Conservation (phyloP, 352 stramenopile genomes). For the Phytophthora fragariae region DNA sequence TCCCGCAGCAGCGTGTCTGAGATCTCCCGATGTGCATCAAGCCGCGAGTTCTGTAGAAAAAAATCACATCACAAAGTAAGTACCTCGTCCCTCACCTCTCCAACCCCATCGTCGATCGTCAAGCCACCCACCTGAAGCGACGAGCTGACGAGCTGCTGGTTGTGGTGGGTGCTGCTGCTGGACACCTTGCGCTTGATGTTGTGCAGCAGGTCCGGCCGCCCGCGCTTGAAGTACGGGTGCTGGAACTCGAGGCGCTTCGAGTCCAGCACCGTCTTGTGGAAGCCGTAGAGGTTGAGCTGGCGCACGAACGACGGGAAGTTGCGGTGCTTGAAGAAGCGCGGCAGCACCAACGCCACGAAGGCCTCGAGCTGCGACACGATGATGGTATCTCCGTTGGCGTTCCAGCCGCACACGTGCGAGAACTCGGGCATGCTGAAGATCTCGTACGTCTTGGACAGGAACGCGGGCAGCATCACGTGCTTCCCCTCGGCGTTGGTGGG, state of each 20-base stretch:
- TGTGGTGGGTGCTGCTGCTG: slow-evolving; percentile 49
- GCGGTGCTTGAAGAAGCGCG: slow-evolving; percentile 93
- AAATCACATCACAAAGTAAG: slow-evolving; percentile 4
- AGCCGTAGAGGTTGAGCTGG: slow-evolving; percentile 95
- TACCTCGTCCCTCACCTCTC: not conserved
- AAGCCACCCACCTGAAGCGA: slow-evolving; percentile 56
- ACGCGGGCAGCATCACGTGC: slow-evolving; percentile 89
- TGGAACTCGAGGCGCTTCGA: slow-evolving; percentile 94
- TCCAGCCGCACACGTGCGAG: slow-evolving; percentile 90
- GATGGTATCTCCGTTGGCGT: slow-evolving; percentile 91
- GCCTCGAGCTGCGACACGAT: slow-evolving; percentile 90
- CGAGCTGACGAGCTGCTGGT: slow-evolving; percentile 62
- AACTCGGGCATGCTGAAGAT: slow-evolving; percentile 93
- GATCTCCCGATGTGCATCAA: slow-evolving; percentile 80
- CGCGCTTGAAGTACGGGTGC: slow-evolving; percentile 92
- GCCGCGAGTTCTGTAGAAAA: slow-evolving; percentile 58
- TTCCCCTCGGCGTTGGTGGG: slow-evolving; percentile 54
- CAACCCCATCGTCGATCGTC: not conserved
- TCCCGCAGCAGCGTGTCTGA: slow-evolving; percentile 83
- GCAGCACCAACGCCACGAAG: slow-evolving; percentile 87
- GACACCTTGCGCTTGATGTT: slow-evolving; percentile 92
- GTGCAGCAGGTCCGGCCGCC: slow-evolving; percentile 84
- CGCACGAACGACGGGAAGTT: slow-evolving; percentile 96
- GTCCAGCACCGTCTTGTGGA: slow-evolving; percentile 94
- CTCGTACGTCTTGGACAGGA: slow-evolving; percentile 94